A percentile compares a stretch with the other conserved stretches of the same genome.
These are phyloP conservation scores for Suillus clintonianus DNA, from an alignment of 768 basidiomycete genomes.

Conservation along the genomic window DNA sequence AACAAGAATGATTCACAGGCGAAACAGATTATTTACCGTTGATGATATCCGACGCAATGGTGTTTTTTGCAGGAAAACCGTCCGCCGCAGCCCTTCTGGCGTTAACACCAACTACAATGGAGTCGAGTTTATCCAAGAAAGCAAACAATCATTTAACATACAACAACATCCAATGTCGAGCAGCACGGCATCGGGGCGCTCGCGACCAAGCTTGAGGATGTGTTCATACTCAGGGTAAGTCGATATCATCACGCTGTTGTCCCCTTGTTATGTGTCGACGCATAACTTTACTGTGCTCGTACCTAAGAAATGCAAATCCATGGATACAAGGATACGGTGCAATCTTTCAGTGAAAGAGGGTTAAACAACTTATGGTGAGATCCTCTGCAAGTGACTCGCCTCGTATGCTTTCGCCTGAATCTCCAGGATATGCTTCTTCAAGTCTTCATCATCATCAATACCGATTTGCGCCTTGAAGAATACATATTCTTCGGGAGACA, in stretches of 20 bases:
- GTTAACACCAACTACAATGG: constrained; percentile 30
- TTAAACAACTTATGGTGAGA: not conserved
- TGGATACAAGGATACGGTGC: constrained; percentile 29
- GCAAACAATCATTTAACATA: constrained; percentile 20
- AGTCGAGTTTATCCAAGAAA: not conserved
- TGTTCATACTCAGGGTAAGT: too few species aligned
- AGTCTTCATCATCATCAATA: too few species aligned
- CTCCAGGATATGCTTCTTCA: too few species aligned
- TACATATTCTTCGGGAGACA: constrained; percentile 6
- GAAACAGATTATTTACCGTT: constrained; percentile 28
- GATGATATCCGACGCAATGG: constrained; percentile 40
- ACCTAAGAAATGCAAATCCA: constrained; percentile 23
- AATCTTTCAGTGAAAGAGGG: not conserved
- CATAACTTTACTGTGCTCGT: not conserved
- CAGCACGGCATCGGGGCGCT: constrained; percentile 37
- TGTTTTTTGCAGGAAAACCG: constrained; percentile 42
- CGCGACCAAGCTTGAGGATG: constrained; percentile 18
- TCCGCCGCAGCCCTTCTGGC: constrained; percentile 42
- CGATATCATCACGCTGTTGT: too few species aligned
- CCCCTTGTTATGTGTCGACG: not conserved
- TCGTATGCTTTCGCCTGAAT: too few species aligned
- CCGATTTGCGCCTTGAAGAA: constrained; percentile 28
- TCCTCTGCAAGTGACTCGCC: not conserved
- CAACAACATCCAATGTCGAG: constrained; percentile 50
- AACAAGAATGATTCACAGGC: not conserved